Percentiles rank a stretch among this genome's conserved stretches.
Evolutionary conservation across 2,329 filamentous ascomycete species (phyloP).

Genomic region (Dendrostoma leiphaemia): DNA sequence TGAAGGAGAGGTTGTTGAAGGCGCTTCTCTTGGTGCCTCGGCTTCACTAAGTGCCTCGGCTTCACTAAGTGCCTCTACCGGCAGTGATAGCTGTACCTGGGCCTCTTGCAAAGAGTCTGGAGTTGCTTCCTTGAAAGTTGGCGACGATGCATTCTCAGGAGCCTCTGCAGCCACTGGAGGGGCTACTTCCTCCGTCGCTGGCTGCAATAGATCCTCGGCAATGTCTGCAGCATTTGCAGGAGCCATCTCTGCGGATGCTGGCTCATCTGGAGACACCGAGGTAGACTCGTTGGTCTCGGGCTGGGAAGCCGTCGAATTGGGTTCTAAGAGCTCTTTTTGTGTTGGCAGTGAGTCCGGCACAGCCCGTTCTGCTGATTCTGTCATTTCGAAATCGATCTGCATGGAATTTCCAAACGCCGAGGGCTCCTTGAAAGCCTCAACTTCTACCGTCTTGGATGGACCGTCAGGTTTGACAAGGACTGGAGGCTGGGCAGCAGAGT

Average conservation of each 20-base stretch:
- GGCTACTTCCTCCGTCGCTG: too few species aligned
- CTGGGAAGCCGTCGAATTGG: too few species aligned
- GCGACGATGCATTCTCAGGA: background rate
- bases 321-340: background rate
- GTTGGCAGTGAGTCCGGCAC: background rate
- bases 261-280: too few species aligned
- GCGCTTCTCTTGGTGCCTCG: background rate
- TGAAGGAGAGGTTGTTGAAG: background rate
- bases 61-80: background rate
- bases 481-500: background rate
- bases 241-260: too few species aligned
- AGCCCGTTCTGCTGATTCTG: background rate
- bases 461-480: background rate
- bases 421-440: background rate
- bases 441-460: background rate
- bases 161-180: background rate
- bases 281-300: too few species aligned
- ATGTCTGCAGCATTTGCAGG: background rate
- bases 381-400: background rate
- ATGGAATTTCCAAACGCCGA: background rate
- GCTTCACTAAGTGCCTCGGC: background rate
- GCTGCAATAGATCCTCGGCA: background rate
- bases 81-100: too few species aligned
- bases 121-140: background rate
- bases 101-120: background rate